phyloP scores from a whole-genome alignment of 2,329 filamentous ascomycete genomes.

The Neurospora crassa region DNA sequence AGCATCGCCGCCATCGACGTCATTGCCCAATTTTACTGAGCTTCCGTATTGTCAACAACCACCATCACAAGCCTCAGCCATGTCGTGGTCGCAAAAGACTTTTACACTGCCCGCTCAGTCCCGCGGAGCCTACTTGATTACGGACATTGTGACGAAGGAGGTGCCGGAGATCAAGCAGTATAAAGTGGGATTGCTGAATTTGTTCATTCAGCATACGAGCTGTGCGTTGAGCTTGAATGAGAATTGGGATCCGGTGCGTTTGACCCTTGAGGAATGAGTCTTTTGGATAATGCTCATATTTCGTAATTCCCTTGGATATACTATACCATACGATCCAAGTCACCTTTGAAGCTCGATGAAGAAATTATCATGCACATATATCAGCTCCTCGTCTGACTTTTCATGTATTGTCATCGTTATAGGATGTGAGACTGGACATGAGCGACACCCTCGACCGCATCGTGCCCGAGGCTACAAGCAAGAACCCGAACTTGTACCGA shows the following conservation, averaged over 20 bases:
- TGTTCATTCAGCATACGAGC: slow-evolving; percentile 93
- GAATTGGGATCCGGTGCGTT: slow-evolving; percentile 63
- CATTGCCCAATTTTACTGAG: neutral
- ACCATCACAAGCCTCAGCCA: slow-evolving; percentile 19
- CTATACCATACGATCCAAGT: too few relatives aligned
- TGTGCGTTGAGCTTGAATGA: slow-evolving; percentile 89
- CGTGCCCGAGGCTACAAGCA: slow-evolving; percentile 60
- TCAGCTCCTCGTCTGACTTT: too few relatives aligned
- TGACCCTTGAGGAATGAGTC: neutral
- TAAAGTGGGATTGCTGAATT: slow-evolving; percentile 75
- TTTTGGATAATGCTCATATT: too few relatives aligned
- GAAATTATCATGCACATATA: too few relatives aligned
- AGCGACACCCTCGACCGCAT: slow-evolving; percentile 86
- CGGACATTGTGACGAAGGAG: slow-evolving; percentile 58
- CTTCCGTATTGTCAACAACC: slow-evolving; percentile 1
- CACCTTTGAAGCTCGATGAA: too few relatives aligned
- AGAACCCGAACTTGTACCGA: neutral
- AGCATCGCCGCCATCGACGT: slow-evolving; percentile 20
- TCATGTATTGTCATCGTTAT: neutral
- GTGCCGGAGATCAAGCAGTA: slow-evolving; percentile 75
- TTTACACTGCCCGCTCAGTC: slow-evolving; percentile 68
- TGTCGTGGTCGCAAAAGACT: slow-evolving; percentile 79
- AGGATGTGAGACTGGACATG: slow-evolving; percentile 86
- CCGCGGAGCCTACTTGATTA: slow-evolving; percentile 84
- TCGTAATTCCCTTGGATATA: too few relatives aligned